Base-by-base conservation (phyloP, 148 eudicot genomes). In the Vaccinium corymbosum region DNA sequence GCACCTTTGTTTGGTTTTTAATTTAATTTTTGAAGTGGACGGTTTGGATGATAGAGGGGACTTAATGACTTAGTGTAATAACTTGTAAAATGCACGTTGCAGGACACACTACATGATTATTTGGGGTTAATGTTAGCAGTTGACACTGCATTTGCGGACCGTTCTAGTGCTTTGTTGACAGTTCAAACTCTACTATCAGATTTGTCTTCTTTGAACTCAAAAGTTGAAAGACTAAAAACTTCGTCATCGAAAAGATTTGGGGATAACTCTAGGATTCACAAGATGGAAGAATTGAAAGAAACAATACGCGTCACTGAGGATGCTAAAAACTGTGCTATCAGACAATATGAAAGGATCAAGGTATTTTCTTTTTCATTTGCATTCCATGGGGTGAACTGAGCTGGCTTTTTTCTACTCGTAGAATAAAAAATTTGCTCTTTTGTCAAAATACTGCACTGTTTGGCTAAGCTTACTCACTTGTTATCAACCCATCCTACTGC, bases 141-240 rank as follows among this genome's bases (percentile, higher is more conserved):
- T 55, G 93, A 90, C 75, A 87, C 88, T 91, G 99, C 98, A 81
- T 93, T 92, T 87, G 84, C 95, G 61, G 99, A 97, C 85, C 97
- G 98, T 29, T 91, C 98, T 77, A 95, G 91, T 91, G 98, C 98
- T 72, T 90, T 97, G 84, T 86, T 94, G 94, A 97, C 97, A 4
- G 98, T 93, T 71, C 99, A 97, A 83, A 97, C 97, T 81, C 98
- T 97, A 88, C 70, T 91, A 70, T 92, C 98, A 61, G 99, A 97
- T 22, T 83, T 93, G 52, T 89, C 94, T 87, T 86, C 95, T 35
- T 86, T 95, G 88, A 91, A 92, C 32, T 84, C 89, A 9, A 93
- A 86, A 88, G 89, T 85, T 81, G 95, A 89, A 85, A 95, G 91
- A 81, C 92, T 91, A 35, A 94, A 93, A 85, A 80, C 91, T 83